These are phyloP conservation scores for Discostella pseudostelligera DNA, from an alignment of 108 stramenopile species.

Conservation along the genomic window DNA sequence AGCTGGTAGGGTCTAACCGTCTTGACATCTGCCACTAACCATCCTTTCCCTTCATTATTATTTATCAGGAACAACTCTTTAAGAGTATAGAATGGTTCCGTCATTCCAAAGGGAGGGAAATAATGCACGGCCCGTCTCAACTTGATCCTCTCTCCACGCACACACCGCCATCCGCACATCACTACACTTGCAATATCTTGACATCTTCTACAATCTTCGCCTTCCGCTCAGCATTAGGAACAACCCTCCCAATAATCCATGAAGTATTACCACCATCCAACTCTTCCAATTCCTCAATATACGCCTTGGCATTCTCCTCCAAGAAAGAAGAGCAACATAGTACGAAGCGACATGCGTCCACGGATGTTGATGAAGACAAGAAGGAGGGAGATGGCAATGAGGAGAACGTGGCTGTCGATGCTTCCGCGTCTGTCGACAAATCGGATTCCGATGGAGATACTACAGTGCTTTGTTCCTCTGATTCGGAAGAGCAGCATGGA, in stretches of 20 bases:
- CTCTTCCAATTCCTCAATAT: constrained; percentile 58
- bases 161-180: too few species aligned
- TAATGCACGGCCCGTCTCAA: neutral
- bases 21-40: too few species aligned
- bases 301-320: constrained; percentile 62
- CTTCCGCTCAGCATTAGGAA: constrained; percentile 54
- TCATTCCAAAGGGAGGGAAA: constrained; percentile 31
- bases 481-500: too few species aligned
- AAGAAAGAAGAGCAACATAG: constrained; percentile 23
- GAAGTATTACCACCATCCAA: constrained; percentile 59
- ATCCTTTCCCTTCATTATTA: too few species aligned
- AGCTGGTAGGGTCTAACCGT: too few species aligned
- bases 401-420: neutral
- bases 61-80: too few species aligned
- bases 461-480: too few species aligned
- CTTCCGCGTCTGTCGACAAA: neutral
- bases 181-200: constrained; percentile 54
- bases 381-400: too few species aligned
- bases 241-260: constrained; percentile 80
- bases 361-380: too few species aligned
- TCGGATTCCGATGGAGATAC: too few species aligned
- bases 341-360: too few species aligned
- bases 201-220: constrained; percentile 60
- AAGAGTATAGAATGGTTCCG: neutral
- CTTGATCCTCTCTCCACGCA: too few species aligned